A percentile compares a stretch with the other conserved stretches of the same genome.
Evolutionary conservation across 371 early-diverging fungal species (phyloP).

Genomic region (Apophysomyces trapeziformis): DNA sequence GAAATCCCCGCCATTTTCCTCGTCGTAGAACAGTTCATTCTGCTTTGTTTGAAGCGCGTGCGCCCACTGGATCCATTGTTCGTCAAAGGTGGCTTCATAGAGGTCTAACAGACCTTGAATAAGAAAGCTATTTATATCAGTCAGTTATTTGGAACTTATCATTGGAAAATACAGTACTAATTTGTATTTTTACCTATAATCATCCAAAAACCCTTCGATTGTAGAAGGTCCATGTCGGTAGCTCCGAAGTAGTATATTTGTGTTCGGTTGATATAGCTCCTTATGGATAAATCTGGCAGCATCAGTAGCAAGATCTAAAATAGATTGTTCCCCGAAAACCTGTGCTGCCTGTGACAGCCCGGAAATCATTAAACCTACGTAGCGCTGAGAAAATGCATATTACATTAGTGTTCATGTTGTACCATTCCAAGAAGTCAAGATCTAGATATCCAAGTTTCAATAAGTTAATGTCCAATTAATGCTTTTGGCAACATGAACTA

Average conservation of each 20-base stretch:
- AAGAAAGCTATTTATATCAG: slow-evolving; percentile 24
- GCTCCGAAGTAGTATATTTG: slow-evolving; percentile 45
- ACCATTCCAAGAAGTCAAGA: slow-evolving; percentile 1
- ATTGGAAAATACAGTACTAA: background rate
- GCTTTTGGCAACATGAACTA: background rate
- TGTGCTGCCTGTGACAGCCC: slow-evolving; percentile 51
- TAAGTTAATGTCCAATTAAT: too few species aligned
- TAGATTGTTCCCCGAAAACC: slow-evolving; percentile 30
- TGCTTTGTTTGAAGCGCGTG: slow-evolving; percentile 57
- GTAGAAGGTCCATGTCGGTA: slow-evolving; percentile 55
- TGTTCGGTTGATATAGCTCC: slow-evolving; percentile 44
- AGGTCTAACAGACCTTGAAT: slow-evolving; percentile 60
- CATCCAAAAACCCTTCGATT: slow-evolving; percentile 64
- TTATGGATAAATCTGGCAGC: slow-evolving; percentile 59
- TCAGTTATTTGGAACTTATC: background rate
- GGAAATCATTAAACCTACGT: slow-evolving; percentile 59
- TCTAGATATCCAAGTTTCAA: background rate
- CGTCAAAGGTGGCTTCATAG: slow-evolving; percentile 59
- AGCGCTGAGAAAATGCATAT: background rate
- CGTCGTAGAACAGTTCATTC: slow-evolving; percentile 65
- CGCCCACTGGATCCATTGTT: slow-evolving; percentile 66
- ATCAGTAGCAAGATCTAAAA: slow-evolving; percentile 40
- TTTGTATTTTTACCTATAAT: slow-evolving; percentile 55
- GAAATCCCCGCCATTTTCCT: slow-evolving; percentile 55
- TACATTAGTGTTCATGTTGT: background rate